These are phyloP conservation scores for Aspergillus wentii DNA, from an alignment of 495 filamentous ascomycete genomes.

Conservation along the genomic window DNA sequence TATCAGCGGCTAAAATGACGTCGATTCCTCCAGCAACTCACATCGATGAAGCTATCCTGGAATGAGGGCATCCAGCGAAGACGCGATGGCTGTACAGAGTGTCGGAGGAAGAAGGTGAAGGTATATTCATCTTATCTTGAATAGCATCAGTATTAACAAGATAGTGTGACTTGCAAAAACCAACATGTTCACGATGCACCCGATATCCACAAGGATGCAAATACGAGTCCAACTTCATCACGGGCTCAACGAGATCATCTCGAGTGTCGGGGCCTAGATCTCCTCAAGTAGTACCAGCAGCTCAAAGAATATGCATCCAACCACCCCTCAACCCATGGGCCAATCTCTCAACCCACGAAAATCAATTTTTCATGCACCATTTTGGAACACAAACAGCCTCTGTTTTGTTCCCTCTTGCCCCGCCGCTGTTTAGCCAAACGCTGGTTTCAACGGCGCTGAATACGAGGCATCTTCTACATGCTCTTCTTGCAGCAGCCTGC, in stretches of 20 bases:
- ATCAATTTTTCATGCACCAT: slow-evolving; percentile 22
- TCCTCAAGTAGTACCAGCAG: not conserved
- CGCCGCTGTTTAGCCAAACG: slow-evolving; percentile 17
- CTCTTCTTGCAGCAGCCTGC: slow-evolving; percentile 20
- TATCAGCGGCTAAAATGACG: no score
- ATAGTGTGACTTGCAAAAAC: slow-evolving; percentile 25
- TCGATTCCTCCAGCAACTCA: no score
- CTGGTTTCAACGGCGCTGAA: slow-evolving; percentile 20
- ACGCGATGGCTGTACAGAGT: slow-evolving; percentile 30
- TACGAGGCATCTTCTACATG: slow-evolving; percentile 26
- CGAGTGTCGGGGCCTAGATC: no score
- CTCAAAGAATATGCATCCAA: slow-evolving; percentile 3
- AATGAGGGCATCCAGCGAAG: no score
- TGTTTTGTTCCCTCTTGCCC: slow-evolving; percentile 23
- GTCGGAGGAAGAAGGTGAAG: slow-evolving; percentile 30
- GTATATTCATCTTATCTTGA: slow-evolving; percentile 4
- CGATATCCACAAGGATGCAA: slow-evolving; percentile 21
- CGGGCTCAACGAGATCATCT: slow-evolving; percentile 2
- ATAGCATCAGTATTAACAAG: slow-evolving; percentile 5
- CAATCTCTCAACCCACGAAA: slow-evolving; percentile 16
- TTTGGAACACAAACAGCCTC: slow-evolving; percentile 24
- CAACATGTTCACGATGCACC: slow-evolving; percentile 23
- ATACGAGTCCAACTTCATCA: slow-evolving; percentile 19
- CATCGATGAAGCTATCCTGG: no score
- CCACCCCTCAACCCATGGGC: slow-evolving; percentile 15